A percentile compares a stretch with the other conserved stretches of the same genome.
Evolutionary conservation across 345 rosid genomes (phyloP).

Genomic region (Euclidium syriacum): DNA sequence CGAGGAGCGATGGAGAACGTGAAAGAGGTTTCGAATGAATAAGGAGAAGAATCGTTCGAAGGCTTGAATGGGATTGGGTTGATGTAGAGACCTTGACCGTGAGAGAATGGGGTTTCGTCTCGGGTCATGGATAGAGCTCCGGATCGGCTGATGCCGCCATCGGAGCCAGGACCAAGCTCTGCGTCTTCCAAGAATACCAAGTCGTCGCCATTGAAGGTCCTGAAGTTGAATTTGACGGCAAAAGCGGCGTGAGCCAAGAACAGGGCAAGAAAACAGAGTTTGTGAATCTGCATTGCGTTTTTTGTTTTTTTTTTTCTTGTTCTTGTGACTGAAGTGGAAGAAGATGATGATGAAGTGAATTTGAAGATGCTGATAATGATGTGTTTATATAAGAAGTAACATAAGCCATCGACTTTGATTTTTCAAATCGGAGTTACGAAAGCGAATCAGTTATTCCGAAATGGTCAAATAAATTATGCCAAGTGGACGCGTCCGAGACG

Average conservation of each 20-base stretch:
- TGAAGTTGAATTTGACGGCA: slow-evolving; percentile 26
- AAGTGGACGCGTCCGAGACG: slow-evolving; percentile 22
- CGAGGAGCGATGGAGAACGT: slow-evolving; percentile 31
- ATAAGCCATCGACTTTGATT: slow-evolving; percentile 21
- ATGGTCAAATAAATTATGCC: slow-evolving; percentile 25
- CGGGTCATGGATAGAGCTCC: slow-evolving; percentile 30
- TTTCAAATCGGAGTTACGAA: background rate
- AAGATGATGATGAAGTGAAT: background rate
- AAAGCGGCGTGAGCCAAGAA: slow-evolving; percentile 14
- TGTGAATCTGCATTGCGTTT: slow-evolving; percentile 22
- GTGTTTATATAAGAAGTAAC: slow-evolving; percentile 13
- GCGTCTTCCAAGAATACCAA: slow-evolving; percentile 25
- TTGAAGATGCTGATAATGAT: background rate
- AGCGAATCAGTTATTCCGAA: background rate
- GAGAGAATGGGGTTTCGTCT: slow-evolving; percentile 24
- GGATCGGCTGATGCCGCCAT: slow-evolving; percentile 9
- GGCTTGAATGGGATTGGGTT: slow-evolving; percentile 21
- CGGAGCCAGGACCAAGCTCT: slow-evolving; percentile 28
- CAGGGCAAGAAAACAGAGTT: slow-evolving; percentile 28
- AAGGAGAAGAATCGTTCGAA: slow-evolving; percentile 16
- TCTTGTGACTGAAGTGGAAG: background rate
- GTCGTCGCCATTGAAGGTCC: slow-evolving; percentile 8
- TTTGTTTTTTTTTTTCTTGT: background rate
- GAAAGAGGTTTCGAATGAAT: slow-evolving; percentile 25
- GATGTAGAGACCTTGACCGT: slow-evolving; percentile 22